Evolutionary conservation across 2,329 filamentous ascomycete genomes (phyloP).

Genomic region (Fusarium proliferatum): DNA sequence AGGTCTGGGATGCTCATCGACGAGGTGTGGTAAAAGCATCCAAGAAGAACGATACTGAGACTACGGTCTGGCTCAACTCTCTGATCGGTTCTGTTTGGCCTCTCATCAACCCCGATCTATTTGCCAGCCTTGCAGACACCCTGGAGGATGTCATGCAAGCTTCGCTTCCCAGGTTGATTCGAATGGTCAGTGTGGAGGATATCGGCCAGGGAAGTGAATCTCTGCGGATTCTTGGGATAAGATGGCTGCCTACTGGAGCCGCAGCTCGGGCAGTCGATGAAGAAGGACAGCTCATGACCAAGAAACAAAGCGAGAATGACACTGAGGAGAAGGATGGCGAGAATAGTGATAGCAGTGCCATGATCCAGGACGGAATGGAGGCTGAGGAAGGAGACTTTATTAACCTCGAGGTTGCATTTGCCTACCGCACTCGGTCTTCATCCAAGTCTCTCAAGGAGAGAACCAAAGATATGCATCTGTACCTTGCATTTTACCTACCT

Average conservation of each 20-base stretch:
- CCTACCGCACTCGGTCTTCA: conserved; percentile 73
- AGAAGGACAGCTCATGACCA: conserved; percentile 64
- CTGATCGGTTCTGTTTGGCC: conserved; percentile 77
- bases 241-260: conserved; percentile 78
- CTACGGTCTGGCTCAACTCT: conserved; percentile 79
- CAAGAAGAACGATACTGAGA: conserved; percentile 63
- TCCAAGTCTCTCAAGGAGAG: conserved; percentile 73
- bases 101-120: conserved; percentile 79
- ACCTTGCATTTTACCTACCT: conserved; percentile 75
- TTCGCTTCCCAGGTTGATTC: conserved; percentile 73
- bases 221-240: conserved; percentile 75
- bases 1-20: conserved; percentile 74
- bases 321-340: conserved; percentile 51
- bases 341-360: conserved; percentile 50
- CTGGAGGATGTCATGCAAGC: conserved; percentile 86
- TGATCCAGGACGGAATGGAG: conserved; percentile 70
- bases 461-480: conserved; percentile 74
- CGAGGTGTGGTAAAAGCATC: conserved; percentile 59
- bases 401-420: conserved; percentile 80
- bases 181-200: conserved; percentile 81
- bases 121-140: conserved; percentile 74
- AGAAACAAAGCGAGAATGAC: conserved; percentile 50
- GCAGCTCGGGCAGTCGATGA: conserved; percentile 69
- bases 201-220: conserved; percentile 80
- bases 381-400: conserved; percentile 83